These are phyloP conservation scores for Suhomyces sp. DNA, from an alignment of 805 yeast species.

Conservation along the genomic window DNA sequence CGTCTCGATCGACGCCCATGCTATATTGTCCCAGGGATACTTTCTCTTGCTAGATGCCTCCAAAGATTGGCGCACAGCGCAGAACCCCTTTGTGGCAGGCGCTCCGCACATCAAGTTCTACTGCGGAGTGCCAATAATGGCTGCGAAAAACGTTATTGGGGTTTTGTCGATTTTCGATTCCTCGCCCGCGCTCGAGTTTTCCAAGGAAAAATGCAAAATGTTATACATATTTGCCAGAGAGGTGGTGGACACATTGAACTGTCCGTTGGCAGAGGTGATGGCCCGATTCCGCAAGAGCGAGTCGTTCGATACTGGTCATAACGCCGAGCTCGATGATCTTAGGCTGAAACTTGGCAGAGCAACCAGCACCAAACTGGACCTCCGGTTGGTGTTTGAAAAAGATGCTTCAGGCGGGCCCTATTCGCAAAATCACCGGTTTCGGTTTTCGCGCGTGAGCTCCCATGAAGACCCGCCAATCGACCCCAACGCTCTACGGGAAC, in stretches of 20 bases:
- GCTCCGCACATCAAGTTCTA: constrained; percentile 60
- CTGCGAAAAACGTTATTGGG: constrained; percentile 48
- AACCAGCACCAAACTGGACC: constrained; percentile 40
- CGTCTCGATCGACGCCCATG: constrained; percentile 66
- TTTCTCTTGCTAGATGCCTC: constrained; percentile 59
- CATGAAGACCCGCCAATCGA: constrained; percentile 8
- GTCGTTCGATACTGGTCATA: neutral
- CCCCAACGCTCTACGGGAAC: constrained; percentile 35
- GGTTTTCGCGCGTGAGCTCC: constrained; percentile 30
- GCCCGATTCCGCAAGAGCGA: neutral
- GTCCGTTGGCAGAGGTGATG: constrained; percentile 24
- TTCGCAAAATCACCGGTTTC: constrained; percentile 45
- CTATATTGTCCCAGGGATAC: constrained; percentile 55
- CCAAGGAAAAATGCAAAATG: constrained; percentile 29
- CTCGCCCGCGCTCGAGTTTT: constrained; percentile 35
- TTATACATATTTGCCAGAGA: constrained; percentile 41
- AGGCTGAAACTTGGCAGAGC: constrained; percentile 52
- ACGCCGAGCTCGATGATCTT: constrained; percentile 30
- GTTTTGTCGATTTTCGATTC: constrained; percentile 57
- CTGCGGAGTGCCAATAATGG: constrained; percentile 58
- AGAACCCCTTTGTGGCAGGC: constrained; percentile 63
- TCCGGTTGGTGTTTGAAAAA: constrained; percentile 51
- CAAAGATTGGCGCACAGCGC: constrained; percentile 65
- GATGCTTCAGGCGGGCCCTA: constrained; percentile 68
- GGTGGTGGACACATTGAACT: constrained; percentile 40